These are phyloP conservation scores for Phycomyces nitens DNA, from an alignment of 192 early-diverging fungal genomes.

Conservation along the genomic window DNA sequence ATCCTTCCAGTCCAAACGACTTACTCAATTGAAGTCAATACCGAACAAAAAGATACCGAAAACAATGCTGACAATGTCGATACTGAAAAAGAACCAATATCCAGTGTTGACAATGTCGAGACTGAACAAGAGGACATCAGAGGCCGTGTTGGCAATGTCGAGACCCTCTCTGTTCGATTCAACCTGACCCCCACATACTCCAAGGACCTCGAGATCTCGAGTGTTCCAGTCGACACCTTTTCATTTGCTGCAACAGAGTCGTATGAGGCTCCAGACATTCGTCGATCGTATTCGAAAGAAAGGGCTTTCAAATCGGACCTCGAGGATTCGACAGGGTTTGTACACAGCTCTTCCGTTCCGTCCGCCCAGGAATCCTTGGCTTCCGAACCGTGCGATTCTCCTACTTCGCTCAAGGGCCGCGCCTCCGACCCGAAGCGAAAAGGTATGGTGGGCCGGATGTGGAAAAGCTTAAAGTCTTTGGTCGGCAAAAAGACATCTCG, in stretches of 20 bases:
- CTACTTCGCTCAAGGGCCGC: neutral
- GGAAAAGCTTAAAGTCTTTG: conserved; percentile 23
- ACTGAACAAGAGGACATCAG: too few relatives aligned
- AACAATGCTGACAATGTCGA: neutral
- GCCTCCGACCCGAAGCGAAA: neutral
- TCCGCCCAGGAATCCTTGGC: too few relatives aligned
- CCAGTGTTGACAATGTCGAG: too few relatives aligned
- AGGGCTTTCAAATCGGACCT: too few relatives aligned
- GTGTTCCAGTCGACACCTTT: neutral
- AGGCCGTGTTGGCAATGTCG: too few relatives aligned
- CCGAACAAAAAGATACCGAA: neutral
- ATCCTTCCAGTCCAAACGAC: too few relatives aligned
- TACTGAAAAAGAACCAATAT: neutral
- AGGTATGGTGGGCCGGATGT: conserved; percentile 7
- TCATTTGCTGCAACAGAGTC: neutral
- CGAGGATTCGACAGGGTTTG: too few relatives aligned
- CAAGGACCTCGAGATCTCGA: too few relatives aligned
- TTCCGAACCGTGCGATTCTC: neutral
- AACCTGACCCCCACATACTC: too few relatives aligned
- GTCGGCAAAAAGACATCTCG: conserved; percentile 24
- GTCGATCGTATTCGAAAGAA: too few relatives aligned
- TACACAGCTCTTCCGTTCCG: too few relatives aligned
- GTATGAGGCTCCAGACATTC: neutral
- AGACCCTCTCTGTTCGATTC: too few relatives aligned
- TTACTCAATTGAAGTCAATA: neutral